Percentiles rank a stretch among this genome's conserved stretches.
These are phyloP conservation scores for Bruguiera hainesii DNA, from an alignment of 441 rosid genomes.

Conservation along the genomic window DNA sequence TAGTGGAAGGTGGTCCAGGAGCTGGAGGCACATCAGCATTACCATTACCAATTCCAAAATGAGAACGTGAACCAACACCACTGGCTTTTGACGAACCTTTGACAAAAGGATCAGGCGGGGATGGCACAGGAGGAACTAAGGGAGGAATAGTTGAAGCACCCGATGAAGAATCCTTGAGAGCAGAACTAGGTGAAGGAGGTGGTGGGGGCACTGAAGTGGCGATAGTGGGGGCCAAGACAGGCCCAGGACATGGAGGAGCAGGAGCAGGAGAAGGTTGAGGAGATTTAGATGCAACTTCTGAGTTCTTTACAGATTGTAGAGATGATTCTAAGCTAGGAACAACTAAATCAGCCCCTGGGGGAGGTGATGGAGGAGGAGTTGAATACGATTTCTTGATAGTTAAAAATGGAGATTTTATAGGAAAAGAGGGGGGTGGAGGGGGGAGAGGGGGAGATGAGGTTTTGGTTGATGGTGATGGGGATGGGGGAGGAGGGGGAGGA, in stretches of 20 bases:
- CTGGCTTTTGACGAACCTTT: slow-evolving; percentile 32
- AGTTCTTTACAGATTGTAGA: slow-evolving; percentile 12
- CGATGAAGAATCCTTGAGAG: slow-evolving; percentile 15
- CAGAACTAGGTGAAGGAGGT: slow-evolving; percentile 29
- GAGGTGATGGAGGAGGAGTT: slow-evolving; percentile 21
- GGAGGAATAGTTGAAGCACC: slow-evolving; percentile 11
- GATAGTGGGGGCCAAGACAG: slow-evolving; percentile 20
- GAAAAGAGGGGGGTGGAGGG: slow-evolving; percentile 21
- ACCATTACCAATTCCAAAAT: slow-evolving; percentile 34
- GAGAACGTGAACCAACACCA: slow-evolving; percentile 31
- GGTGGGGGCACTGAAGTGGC: slow-evolving; percentile 31
- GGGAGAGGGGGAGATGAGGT: slow-evolving; percentile 29
- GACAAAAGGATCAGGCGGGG: slow-evolving; percentile 56
- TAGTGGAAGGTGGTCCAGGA: slow-evolving; percentile 62
- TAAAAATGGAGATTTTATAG: slow-evolving; percentile 14
- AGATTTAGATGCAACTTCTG: slow-evolving; percentile 1
- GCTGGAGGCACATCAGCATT: slow-evolving; percentile 47
- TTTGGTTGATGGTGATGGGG: slow-evolving; percentile 17
- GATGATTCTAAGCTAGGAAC: slow-evolving; percentile 31
- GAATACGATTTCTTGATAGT: slow-evolving; percentile 2
- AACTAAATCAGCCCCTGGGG: slow-evolving; percentile 23
- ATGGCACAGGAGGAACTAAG: slow-evolving; percentile 48
- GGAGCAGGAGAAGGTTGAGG: slow-evolving; percentile 51
- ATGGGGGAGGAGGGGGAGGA: slow-evolving; percentile 17
- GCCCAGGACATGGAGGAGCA: slow-evolving; percentile 30